Conservation (phyloP, 169 alveolate genomes). For the Plasmodium knowlesi region DNA sequence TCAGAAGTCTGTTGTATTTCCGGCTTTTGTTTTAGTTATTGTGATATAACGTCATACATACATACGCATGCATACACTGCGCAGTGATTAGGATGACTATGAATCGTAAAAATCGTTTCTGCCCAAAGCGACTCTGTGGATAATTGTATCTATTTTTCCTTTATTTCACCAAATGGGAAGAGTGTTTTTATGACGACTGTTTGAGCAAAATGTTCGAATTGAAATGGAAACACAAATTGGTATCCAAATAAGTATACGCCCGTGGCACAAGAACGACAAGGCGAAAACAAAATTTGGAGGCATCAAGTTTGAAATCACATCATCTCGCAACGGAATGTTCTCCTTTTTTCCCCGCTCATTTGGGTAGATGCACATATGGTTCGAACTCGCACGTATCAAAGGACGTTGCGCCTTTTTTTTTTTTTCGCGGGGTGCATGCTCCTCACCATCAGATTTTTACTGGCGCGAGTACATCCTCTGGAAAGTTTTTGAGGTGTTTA, state of each 20-base stretch:
- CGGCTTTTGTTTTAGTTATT: neutral
- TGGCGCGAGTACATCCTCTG: slow-evolving; percentile 9
- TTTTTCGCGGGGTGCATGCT: neutral
- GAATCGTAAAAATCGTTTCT: neutral
- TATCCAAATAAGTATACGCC: neutral
- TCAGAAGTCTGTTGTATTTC: too few species aligned
- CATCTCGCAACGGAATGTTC: neutral
- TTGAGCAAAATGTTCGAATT: neutral
- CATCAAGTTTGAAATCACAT: neutral
- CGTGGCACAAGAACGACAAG: neutral
- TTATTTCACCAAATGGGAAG: neutral
- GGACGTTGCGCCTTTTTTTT: too few species aligned
- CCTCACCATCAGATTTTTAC: neutral
- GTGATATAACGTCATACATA: neutral
- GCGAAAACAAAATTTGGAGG: neutral
- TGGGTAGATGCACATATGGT: too few species aligned
- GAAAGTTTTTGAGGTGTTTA: neutral
- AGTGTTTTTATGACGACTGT: neutral
- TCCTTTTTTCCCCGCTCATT: too few species aligned
- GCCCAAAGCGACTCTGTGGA: neutral
- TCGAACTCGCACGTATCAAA: too few species aligned
- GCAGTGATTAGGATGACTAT: neutral
- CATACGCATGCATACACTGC: neutral
- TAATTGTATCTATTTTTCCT: neutral
- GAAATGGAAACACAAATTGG: neutral